Percentiles rank a stretch among this genome's conserved stretches.
These are phyloP conservation scores for Dothistroma septosporum DNA, from an alignment of 2,329 filamentous ascomycete species.

Conservation along the genomic window DNA sequence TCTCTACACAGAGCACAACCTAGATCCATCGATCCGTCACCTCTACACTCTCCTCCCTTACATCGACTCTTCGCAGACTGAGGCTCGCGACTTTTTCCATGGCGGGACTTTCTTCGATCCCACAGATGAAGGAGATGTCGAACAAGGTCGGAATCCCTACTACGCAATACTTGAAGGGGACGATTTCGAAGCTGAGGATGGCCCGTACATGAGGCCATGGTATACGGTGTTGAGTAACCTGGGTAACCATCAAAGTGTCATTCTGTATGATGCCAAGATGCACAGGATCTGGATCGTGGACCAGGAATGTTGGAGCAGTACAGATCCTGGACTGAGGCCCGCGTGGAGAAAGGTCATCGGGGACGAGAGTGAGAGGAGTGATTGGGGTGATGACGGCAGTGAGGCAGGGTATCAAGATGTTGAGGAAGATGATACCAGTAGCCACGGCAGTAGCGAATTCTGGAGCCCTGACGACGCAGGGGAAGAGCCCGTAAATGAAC, in stretches of 20 bases:
- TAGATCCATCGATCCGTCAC: slow-evolving; percentile 14
- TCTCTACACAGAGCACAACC: slow-evolving; percentile 3
- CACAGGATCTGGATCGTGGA: slow-evolving; percentile 14
- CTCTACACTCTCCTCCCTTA: slow-evolving; percentile 16
- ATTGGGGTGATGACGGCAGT: slow-evolving; percentile 9
- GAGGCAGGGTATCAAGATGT: slow-evolving; percentile 1
- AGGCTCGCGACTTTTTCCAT: slow-evolving; percentile 12
- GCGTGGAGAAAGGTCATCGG: neutral
- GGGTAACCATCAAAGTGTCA: slow-evolving; percentile 7
- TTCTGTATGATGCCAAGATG: slow-evolving; percentile 11
- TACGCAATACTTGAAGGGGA: neutral
- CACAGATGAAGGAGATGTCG: neutral
- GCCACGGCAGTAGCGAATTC: slow-evolving; percentile 12
- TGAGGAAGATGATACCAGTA: neutral
- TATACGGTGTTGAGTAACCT: slow-evolving; percentile 5
- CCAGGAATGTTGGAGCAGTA: slow-evolving; percentile 4
- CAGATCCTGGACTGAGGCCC: slow-evolving; percentile 5
- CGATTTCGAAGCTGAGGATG: slow-evolving; percentile 3
- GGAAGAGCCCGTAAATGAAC: neutral
- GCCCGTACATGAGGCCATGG: slow-evolving; percentile 15
- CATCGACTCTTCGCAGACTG: slow-evolving; percentile 6
- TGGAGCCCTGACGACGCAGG: slow-evolving; percentile 2
- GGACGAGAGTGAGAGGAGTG: slow-evolving; percentile 9
- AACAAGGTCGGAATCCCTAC: slow-evolving; percentile 7
- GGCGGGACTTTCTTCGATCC: slow-evolving; percentile 7